These are phyloP conservation scores for Yamadazyma phyllophila DNA, from an alignment of 805 yeast genomes.

Conservation along the genomic window DNA sequence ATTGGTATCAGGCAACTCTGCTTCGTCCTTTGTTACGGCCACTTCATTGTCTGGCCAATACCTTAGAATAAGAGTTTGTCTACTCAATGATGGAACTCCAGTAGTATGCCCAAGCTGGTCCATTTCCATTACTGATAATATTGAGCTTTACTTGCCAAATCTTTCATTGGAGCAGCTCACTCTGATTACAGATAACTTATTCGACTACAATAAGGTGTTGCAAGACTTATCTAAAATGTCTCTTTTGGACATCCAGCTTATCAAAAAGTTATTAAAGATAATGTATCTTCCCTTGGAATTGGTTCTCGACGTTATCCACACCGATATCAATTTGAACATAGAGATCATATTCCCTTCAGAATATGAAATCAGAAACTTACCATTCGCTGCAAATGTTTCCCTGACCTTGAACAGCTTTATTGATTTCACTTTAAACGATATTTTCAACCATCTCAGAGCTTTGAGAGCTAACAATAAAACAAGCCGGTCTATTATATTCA, in stretches of 20 bases:
- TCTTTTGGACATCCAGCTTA: conserved; percentile 32
- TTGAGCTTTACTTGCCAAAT: conserved; percentile 60
- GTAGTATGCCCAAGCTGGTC: conserved; percentile 72
- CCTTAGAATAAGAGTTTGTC: conserved; percentile 62
- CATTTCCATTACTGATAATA: conserved; percentile 47
- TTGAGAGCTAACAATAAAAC: conserved; percentile 23
- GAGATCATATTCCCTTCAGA: conserved; percentile 76
- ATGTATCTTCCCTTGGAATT: conserved; percentile 60
- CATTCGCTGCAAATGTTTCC: conserved; percentile 41
- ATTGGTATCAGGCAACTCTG: conserved; percentile 15
- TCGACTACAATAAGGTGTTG: conserved; percentile 40
- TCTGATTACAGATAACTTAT: conserved; percentile 37
- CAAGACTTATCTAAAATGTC: conserved; percentile 38
- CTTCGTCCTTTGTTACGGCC: conserved; percentile 74
- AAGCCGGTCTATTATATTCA: conserved; percentile 71
- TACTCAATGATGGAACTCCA: conserved; percentile 81
- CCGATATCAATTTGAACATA: conserved; percentile 63
- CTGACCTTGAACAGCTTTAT: conserved; percentile 68
- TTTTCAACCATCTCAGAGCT: conserved; percentile 73
- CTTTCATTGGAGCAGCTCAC: conserved; percentile 48
- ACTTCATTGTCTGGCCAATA: conserved; percentile 86
- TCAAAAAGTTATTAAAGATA: conserved; percentile 44
- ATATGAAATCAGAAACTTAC: conserved; percentile 36
- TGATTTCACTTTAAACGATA: conserved; percentile 65
- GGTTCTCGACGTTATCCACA: conserved; percentile 55